Evolutionary conservation across 805 yeast genomes (phyloP), one percentile per base, ranked within the genome.

Genomic region (Candida nanaspora): DNA sequence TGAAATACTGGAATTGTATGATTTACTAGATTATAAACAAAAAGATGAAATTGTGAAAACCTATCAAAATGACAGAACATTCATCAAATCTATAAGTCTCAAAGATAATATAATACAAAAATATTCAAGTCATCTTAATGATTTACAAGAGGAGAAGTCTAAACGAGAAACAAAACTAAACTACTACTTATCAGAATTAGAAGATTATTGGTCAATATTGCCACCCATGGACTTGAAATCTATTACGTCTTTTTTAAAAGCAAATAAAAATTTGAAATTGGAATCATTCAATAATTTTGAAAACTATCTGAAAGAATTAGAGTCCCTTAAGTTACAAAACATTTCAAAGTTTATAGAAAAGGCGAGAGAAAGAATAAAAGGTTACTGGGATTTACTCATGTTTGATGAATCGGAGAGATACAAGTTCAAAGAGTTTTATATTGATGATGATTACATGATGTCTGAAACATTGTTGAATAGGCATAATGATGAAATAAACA

Each of bases 311-410:
- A 66, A 67, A 15, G 69, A 84, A 41, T 66, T 89, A 22, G 70
- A 73, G 36, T 61, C 66, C 22, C 75, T 78, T 58, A 78, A 91
- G 49, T 72, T 78, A 23, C 70, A 76, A 41, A 74, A 74, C 47
- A 76, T 89, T 18, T 80, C 83, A 39, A 75, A 76, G 18, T 80
- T 89, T 44, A 82, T 89, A 11, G 53, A 64, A 6, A 83, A 78
- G 35, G 68, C 83, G 2, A 69, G 91, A 56, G 51, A 53, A 2
- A 75, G 76, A 42, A 81, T 89, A 10, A 69, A 68, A 32, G 71
- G 66, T 3, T 61, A 75, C 10, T 88, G 95, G 89, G 65, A 70
- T 28, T 59, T 67, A 8, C 59, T 89, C 49, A 78, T 72, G 56
- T 82, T 72, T 46, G 69, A 82, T 1, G 70, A 68, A 1, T 69